Evolutionary conservation across 169 alveolate genomes (phyloP), one percentile per base, ranked within the genome.

Genomic region (Eimeria brunetti): DNA sequence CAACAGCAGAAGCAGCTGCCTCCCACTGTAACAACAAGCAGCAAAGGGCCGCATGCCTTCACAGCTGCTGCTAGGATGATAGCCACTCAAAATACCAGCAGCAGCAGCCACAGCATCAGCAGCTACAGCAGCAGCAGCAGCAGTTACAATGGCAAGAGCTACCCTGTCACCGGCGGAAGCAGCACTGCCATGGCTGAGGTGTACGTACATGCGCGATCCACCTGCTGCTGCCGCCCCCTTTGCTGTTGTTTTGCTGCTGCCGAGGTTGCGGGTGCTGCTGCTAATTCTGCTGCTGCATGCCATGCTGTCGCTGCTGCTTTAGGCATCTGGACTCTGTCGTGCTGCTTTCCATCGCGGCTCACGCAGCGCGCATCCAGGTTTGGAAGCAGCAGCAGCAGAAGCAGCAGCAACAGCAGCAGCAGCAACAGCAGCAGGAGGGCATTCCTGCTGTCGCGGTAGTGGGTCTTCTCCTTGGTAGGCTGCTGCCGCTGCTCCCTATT

Each of bases 341-440:
- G 88, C 67, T 78, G 64, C 88, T 78, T 22, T 36, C 88, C 64
- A 78, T 78, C 24, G 88, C 88, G n/a, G 60, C 88, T 30, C 88
- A 78, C 67, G 88, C 88, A 46, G 67, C 88, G 18, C 88, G 88
- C 46, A 44, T 78, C 27, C 88, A 78, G 46, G 88, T 78, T 27
- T 78, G 88, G 88, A 62, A 78, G 88, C 67, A 49, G 69, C 67
- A 78, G 67, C 86, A 44, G 60, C 86, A 46, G 64, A 62, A 73
- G 20, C 83, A 73, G 56, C 85, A 75, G 38, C 85, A 75, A 16
- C 83, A 73, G 27, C 83, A 73, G 83, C 83, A 73, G 30, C 56
- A 38, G 85, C 53, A 60, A 60, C 20, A 24, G 62, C 53, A 51
- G 41, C 88, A n/a, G 12, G 49, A 49, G 3, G 67, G n/a, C 49